Conservation (phyloP, 768 basidiomycete genomes). For the Tylopilus sp. region DNA sequence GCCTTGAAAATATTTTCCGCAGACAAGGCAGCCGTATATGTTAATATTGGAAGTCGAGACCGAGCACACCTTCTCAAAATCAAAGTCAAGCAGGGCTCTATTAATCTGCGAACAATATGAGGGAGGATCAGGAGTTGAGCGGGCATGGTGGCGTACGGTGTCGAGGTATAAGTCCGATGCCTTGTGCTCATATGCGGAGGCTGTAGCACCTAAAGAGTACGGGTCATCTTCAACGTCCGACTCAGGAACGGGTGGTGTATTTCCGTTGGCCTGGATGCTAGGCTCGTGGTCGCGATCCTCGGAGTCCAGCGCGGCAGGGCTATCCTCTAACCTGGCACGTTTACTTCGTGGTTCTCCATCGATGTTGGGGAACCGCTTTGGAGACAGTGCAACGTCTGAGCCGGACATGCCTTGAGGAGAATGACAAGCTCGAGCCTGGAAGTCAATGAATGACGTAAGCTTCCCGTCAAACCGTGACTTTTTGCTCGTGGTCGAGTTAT, state of each 20-base stretch:
- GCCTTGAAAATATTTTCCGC: constrained; percentile 98
- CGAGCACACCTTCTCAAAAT: constrained; percentile 98
- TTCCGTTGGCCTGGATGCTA: constrained; percentile 27
- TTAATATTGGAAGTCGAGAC: constrained; percentile 96
- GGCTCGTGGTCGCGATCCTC: constrained; percentile 30
- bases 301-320: constrained; percentile 1
- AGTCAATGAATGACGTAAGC: constrained; percentile 23
- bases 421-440: neutral
- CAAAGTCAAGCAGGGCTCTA: constrained; percentile 88
- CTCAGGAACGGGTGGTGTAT: constrained; percentile 20
- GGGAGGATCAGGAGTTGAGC: constrained; percentile 10
- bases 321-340: constrained; percentile 24
- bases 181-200: constrained; percentile 27
- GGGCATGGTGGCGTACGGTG: constrained; percentile 57
- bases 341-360: constrained; percentile 30
- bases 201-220: constrained; percentile 26
- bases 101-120: constrained; percentile 65
- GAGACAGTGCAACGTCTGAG: constrained; percentile 6
- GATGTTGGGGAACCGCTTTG: constrained; percentile 1
- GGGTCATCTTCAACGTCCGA: constrained; percentile 26
- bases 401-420: constrained; percentile 12
- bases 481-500: constrained; percentile 7
- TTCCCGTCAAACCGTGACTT: neutral
- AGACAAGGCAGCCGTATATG: constrained; percentile 95
- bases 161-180: constrained; percentile 92